Conservation (phyloP, 257 asterid species). For the Solanum tacnaense region DNA sequence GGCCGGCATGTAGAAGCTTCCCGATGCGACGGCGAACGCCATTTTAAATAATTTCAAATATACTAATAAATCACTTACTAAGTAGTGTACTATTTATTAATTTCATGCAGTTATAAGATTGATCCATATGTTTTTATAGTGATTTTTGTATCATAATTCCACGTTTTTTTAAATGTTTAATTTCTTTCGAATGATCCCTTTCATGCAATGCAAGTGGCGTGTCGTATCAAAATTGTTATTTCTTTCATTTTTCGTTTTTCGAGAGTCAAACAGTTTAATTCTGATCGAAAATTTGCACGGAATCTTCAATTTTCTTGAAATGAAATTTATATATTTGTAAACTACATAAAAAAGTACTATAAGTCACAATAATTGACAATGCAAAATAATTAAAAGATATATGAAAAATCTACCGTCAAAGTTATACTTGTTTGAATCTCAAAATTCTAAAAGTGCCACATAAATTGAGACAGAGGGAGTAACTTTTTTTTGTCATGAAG, state of each 20-base stretch:
- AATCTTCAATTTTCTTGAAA: no score
- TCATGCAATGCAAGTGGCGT: background rate
- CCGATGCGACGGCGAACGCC: constrained; percentile 72
- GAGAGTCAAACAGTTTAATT: no score
- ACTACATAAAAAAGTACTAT: no score
- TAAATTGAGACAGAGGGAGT: no score
- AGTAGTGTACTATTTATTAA: background rate
- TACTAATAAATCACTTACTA: background rate
- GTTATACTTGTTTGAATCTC: fast-evolving
- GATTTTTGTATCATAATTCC: background rate
- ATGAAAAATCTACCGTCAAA: no score
- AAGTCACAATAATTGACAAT: background rate
- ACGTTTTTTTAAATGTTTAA: background rate
- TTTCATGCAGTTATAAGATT: background rate
- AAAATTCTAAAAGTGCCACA: no score
- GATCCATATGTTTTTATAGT: background rate
- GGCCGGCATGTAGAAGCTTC: constrained; percentile 57
- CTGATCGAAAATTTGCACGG: fast-evolving
- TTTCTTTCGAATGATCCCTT: background rate
- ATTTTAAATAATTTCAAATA: constrained; percentile 6
- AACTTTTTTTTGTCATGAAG: background rate
- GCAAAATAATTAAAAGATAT: background rate
- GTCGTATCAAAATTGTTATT: background rate
- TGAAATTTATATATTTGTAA: no score
- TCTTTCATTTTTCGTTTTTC: fast-evolving